Base-by-base conservation (phyloP, 208 protist species). In the Wallacemonas sp. region DNA sequence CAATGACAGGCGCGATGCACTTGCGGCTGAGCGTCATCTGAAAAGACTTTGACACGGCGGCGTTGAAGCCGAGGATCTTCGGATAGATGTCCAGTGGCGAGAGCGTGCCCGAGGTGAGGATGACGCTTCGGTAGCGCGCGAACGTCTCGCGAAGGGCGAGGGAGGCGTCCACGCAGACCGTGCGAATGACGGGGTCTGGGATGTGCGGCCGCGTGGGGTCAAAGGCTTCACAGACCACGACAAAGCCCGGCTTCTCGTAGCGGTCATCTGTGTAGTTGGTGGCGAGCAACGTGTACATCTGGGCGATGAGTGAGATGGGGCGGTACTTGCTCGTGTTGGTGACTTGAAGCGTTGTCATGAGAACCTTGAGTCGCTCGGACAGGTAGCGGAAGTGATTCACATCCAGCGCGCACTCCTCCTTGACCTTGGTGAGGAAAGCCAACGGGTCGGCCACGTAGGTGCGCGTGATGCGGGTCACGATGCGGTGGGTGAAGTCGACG, bases 11-110 rank as follows among this genome's bases (percentile, higher is more conserved):
- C 21, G 87, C 91, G 45, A 99, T 94, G 81, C 91, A 99, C 58
- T 97, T 90, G 46, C 98, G 87, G 66, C 87, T 90, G 8, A 99
- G 68, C 21, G 95, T 98, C 95, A 99, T 99, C 36, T 87, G 68
- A 68, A 99, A 97, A 0, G 85, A 92, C 65, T 97, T 92, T 15
- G 83, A 85, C 10, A 98, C 77, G 3, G 89, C 68, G 1, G 99
- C 97, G 50, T 76, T 71, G 76, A 99, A 99, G 30, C 97, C 92
- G 13, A 99, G 76, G 21, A 99, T 97, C 63, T 98, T 99, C 0
- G 97, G 95, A 79, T 99, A 99, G 65, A 99, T 98, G 57, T 99
- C 97, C n/a, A 99, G 76, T 34, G 99, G 99, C 0, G 97, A 99
- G 17, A 98, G 75, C 15, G 97, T 99, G 53, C 97, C 97, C n/a